phyloP scores from a whole-genome alignment of 805 yeast genomes.

The Cyberlindnera galapagoensis region DNA sequence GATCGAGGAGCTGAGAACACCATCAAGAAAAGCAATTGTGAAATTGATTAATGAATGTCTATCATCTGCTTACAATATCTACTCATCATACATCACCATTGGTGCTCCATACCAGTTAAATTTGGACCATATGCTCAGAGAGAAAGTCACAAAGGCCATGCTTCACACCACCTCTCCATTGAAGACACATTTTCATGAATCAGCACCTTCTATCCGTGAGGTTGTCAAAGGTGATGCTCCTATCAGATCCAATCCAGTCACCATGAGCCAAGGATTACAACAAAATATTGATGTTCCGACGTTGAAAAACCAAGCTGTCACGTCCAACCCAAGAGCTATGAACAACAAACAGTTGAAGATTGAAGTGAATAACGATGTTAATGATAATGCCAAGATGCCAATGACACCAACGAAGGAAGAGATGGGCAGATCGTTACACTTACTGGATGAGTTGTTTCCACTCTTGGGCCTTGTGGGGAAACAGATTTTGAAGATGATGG shows the following conservation, averaged over 20 bases:
- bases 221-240: no score
- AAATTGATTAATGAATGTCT: conserved; percentile 48
- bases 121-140: conserved; percentile 49
- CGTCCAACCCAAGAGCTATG: conserved; percentile 6
- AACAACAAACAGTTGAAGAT: conserved; percentile 19
- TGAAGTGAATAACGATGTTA: conserved; percentile 8
- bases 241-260: no score
- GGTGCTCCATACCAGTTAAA: conserved; percentile 70
- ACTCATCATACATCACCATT: conserved; percentile 53
- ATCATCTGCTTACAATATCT: conserved; percentile 57
- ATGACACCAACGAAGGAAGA: conserved; percentile 29
- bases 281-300: no score
- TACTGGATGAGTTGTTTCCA: conserved; percentile 33
- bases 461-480: conserved; percentile 42
- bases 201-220: no score
- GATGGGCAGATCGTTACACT: conserved; percentile 27
- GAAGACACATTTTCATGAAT: conserved; percentile 10
- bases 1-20: conserved; percentile 6
- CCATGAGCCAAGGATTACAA: no score
- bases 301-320: no score
- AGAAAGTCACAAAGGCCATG: conserved; percentile 35
- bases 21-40: conserved; percentile 25
- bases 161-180: conserved; percentile 33
- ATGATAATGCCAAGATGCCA: conserved; percentile 3
- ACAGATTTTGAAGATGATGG: conserved; percentile 55